Base-by-base conservation (phyloP, 2,329 filamentous ascomycete genomes). In the Capronia coronata region DNA sequence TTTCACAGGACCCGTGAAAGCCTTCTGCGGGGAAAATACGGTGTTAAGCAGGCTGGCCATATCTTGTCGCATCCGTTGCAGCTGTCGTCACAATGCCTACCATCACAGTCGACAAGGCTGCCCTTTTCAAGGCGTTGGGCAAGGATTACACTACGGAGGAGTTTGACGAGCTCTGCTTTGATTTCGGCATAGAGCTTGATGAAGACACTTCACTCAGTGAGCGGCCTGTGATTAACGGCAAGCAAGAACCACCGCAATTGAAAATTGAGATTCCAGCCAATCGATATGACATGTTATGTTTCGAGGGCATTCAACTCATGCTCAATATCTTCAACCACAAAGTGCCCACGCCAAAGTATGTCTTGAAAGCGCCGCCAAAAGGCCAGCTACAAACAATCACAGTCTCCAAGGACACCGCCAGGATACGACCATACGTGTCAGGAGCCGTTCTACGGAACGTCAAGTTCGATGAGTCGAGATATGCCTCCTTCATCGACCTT, bases 221-320 rank as follows among this genome's bases (percentile, higher is more conserved):
- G 58, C 77, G 87, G 40, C 86, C 86, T 25, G 73, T 85, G 51
- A 78, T 86, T 63, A 78, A 88, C 72, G 85, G 85, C 66, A 80
- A 84, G 61, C 86, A 94, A 70, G 87, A 94, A 71, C 81, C 87
- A 44, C 84, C 93, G 49, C 87, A 97, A 71, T 80, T 97, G 64
- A 96, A 96, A 77, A 97, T 98, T 65, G 91, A 97, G 70, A 94
- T 97, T 63, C 89, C 90, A 56, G 91, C 93, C 64, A 97, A 97
- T 72, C 82, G 79, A 71, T 85, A 84, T 76, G 82, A 97, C 65
- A 89, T 97, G 83, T 81, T 98, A 48, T 97, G 91, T 72, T 94
- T 94, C 72, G 93, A 97, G 74, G 91, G 91, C 55, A 95, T 97
- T 66, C 85, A 87, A 59, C 79, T 95, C 68, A 94, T 94, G 78